Evolutionary conservation across 345 rosid genomes (phyloP), one percentile per base, ranked within the genome.

Genomic region (Eucalyptus erythrocorys): DNA sequence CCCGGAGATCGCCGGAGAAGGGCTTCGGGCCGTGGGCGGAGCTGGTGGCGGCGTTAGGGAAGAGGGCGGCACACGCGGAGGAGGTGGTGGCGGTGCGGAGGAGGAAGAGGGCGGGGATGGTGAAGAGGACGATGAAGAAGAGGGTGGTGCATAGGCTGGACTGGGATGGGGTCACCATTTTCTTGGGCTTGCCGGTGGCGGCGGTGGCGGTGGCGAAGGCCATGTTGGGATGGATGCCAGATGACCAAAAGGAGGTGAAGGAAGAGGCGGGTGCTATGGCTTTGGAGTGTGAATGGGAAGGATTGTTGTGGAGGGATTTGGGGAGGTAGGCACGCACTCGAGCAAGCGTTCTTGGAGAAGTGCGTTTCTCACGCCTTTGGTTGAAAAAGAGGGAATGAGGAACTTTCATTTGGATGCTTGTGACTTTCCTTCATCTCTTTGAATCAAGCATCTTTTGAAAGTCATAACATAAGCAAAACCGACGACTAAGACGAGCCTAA

Each of bases 1-100:
- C 49, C 26, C 93, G 95, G 45, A 98, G 97, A 86, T 98, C 97
- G 3, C 99, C 99, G 2, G 94, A 92, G 98, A 97, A 98, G 12
- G 93, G 91, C 47, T 53, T 88, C 40, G 32, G 53, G 37, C 24
- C 1, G 17, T 76, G 51, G 84, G 82, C 12, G 4, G 87, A 16
- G 47, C 89, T 55, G 37, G 85, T 37, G 17, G 86, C 89, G 71
- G 87, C 34, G 71, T 21, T 81, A 1, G 87, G 6, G 43, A 90
- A 17, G 79, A 90, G 88, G 59, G 91, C 51, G 21, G 94, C 87
- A 80, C 94, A 93, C 10, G 92, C 81, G 85, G 97, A 90, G 89
- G 92, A 50, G 48, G 92, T 84, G 81, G 91, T 87, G 3, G 94
- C 57, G n/a, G 92, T 81, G 87, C 88, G 97, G 90, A 96, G 97